Evolutionary conservation across 2,329 filamentous ascomycete genomes (phyloP).

Genomic region (Metarhizium robertsii): DNA sequence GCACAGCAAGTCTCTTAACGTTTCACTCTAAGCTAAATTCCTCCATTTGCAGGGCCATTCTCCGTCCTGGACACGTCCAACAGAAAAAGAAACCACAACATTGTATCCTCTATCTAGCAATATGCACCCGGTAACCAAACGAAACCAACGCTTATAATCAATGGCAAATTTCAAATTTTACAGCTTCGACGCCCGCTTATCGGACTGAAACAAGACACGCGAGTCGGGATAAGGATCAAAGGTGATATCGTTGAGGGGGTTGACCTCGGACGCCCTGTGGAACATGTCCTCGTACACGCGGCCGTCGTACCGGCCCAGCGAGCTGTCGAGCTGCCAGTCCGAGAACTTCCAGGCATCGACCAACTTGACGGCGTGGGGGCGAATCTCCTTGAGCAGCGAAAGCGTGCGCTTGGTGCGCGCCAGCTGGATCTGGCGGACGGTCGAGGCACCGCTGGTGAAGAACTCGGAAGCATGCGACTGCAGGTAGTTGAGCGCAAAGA

Average conservation of each 20-base stretch:
- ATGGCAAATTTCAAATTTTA: not conserved
- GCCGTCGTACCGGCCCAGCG: conserved; percentile 60
- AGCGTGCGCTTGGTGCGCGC: conserved; percentile 59
- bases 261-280: conserved; percentile 59
- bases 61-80: not conserved
- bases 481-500: conserved; percentile 57
- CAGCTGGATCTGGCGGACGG: conserved; percentile 62
- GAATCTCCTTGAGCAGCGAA: conserved; percentile 59
- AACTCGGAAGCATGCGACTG: conserved; percentile 64
- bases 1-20: too few relatives aligned
- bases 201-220: conserved; percentile 13
- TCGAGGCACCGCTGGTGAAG: conserved; percentile 60
- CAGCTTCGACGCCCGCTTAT: conserved; percentile 7
- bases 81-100: not conserved
- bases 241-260: conserved; percentile 62
- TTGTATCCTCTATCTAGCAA: too few relatives aligned
- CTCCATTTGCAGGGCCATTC: too few relatives aligned
- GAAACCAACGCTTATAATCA: not conserved
- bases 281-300: conserved; percentile 75
- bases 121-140: too few relatives aligned
- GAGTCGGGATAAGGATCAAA: conserved; percentile 61
- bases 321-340: conserved; percentile 68
- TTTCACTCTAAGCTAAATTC: too few relatives aligned
- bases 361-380: conserved; percentile 62
- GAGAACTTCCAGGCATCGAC: conserved; percentile 71